Conservation (phyloP, 2,329 filamentous ascomycete species). For the Fusarium proliferatum region DNA sequence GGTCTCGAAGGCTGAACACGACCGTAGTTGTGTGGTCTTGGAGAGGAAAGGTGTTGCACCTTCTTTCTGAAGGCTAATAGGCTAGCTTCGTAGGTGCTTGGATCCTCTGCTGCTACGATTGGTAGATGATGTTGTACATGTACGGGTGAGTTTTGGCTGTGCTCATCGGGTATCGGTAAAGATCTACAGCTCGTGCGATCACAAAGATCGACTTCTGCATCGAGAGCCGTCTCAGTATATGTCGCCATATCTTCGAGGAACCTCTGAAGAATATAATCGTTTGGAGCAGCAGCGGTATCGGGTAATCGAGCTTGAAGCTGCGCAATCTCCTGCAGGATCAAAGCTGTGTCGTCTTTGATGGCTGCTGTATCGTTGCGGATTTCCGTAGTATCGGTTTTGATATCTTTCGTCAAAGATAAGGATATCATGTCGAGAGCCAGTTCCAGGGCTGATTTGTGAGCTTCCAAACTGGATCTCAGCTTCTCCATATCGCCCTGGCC, state of each 20-base stretch:
- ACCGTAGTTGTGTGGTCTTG: too few species aligned
- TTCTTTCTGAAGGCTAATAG: too few species aligned
- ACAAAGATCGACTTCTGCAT: not conserved
- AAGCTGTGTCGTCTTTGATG: conserved; percentile 5
- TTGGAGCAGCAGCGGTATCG: not conserved
- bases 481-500: conserved; percentile 24
- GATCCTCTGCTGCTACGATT: too few species aligned
- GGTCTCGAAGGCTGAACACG: too few species aligned
- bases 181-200: too few species aligned
- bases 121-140: rapidly evolving
- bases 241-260: conserved; percentile 23
- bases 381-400: conserved; percentile 3
- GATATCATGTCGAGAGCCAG: conserved; percentile 10
- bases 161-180: too few species aligned
- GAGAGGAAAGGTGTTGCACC: too few species aligned
- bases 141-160: too few species aligned
- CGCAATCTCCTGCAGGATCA: conserved; percentile 15
- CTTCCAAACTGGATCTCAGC: conserved; percentile 11
- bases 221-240: conserved; percentile 4
- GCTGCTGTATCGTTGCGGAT: conserved; percentile 5
- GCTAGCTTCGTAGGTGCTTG: too few species aligned
- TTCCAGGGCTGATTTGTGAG: conserved; percentile 22
- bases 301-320: conserved; percentile 5
- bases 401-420: not conserved
- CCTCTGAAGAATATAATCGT: conserved; percentile 8